Base-by-base conservation (phyloP, 495 filamentous ascomycete species). In the Niebla homalea region DNA sequence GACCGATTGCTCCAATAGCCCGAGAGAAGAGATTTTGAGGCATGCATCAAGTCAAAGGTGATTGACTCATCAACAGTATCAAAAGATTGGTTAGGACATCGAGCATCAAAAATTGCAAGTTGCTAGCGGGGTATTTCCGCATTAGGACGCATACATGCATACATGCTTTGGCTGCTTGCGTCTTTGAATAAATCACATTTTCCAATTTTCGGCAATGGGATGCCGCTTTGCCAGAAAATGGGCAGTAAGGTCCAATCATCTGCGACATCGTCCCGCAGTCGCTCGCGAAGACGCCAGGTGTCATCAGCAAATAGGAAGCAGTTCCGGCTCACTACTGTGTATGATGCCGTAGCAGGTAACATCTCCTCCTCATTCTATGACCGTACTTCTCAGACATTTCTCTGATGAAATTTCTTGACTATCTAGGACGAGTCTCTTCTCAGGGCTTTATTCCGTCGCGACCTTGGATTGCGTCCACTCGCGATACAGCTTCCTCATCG, bases 311-410 rank as follows among this genome's bases (percentile, higher is more conserved):
- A 4, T 40, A 40, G 62, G 41, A 32, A 32, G 14, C 29, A 32
- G 6, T 7, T 12, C 8, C 63, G 72, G 44, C 57, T 62, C 26
- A 70, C 72, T 18, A 87, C 70, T 40, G 65, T 93, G 26, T 93
- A 88, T 62, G 86, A 94, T 67, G 83, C 82, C 32, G 78, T 89
- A 40, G 87, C 85, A 51, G 85, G 87, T 86, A 67, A 53, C 54
- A 11, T 51, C 29, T 46, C 48, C 40, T 32, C 15, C 36, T 32
- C n/a, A 26, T 42, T 10, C 22, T 4, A 6, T 25, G 15, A 29
- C 14, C 21, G 2, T 18, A 1, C 20, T 20, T 54, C 55, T 46
- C 18, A 16, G 21, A 16, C 22, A 4, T 41, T 43, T 35, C 19
- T 6, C n/a, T 46, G 22, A 50, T 5, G 3, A 14, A 12, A 32